Evolutionary conservation across 352 stramenopile genomes (phyloP).

Genomic region (Halophytophthora polymorphica): DNA sequence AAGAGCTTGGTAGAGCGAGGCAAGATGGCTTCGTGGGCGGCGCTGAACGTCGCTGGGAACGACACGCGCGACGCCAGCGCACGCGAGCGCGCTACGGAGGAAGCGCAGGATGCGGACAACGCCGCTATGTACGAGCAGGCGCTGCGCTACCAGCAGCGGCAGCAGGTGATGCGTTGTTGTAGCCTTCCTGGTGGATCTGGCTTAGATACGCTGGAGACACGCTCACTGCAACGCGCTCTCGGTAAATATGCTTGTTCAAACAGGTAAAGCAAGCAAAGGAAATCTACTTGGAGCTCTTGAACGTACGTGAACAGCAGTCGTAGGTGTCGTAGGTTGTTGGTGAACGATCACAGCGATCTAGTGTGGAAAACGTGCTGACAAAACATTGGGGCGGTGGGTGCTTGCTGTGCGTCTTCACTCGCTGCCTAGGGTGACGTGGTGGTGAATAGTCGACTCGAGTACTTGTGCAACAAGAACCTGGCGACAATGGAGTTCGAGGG

Average conservation of each 20-base stretch:
- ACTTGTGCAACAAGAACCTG: constrained; percentile 72
- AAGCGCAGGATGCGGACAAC: constrained; percentile 69
- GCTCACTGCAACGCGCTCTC: not conserved
- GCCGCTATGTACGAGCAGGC: constrained; percentile 58
- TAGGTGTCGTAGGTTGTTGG: not conserved
- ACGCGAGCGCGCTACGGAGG: constrained; percentile 41
- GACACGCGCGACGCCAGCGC: constrained; percentile 11
- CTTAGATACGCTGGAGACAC: not conserved
- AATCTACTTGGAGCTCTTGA: constrained; percentile 40
- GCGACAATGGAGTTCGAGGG: constrained; percentile 54
- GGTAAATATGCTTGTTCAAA: not conserved
- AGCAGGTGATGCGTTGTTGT: constrained; percentile 20
- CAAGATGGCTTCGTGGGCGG: constrained; percentile 61
- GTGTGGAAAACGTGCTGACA: too few species aligned
- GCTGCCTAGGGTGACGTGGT: constrained; percentile 12
- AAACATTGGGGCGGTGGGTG: not conserved
- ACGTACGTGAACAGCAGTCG: constrained; percentile 4
- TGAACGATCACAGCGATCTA: not conserved
- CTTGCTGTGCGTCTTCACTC: not conserved
- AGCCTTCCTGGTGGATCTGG: not conserved
- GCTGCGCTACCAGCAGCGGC: constrained; percentile 61
- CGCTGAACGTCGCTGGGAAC: constrained; percentile 48
- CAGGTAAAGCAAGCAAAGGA: constrained; percentile 28
- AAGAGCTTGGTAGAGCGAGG: too few species aligned
- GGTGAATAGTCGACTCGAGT: constrained; percentile 49